A percentile compares a stretch with the other conserved stretches of the same genome.
These are phyloP conservation scores for Plectranthus barbatus DNA, from an alignment of 257 asterid species.

Conservation along the genomic window DNA sequence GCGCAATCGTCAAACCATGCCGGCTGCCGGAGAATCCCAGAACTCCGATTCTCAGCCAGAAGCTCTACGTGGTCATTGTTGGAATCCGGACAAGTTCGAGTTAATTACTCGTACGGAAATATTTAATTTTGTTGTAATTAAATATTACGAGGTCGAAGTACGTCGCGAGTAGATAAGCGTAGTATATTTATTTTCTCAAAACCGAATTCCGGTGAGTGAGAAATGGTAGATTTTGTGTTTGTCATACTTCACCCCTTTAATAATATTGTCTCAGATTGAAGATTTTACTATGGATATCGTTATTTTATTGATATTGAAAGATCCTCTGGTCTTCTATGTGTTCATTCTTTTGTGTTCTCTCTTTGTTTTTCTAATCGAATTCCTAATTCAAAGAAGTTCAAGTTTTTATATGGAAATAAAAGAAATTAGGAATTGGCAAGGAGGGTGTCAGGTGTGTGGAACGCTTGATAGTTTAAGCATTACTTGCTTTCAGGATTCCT, in stretches of 20 bases:
- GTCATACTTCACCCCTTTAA: not conserved
- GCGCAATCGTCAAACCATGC: slow-evolving; percentile 59
- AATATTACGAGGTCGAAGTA: too few species aligned
- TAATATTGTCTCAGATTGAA: not conserved
- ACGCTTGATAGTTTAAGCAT: not conserved
- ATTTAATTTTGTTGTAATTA: too few species aligned
- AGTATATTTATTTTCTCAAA: too few species aligned
- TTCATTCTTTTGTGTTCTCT: not conserved
- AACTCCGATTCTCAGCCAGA: slow-evolving; percentile 66
- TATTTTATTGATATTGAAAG: not conserved
- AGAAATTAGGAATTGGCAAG: not conserved
- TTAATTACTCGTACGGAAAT: too few species aligned
- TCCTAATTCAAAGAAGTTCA: not conserved
- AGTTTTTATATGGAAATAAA: not conserved
- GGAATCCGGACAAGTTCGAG: too few species aligned
- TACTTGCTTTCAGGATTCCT: too few species aligned
- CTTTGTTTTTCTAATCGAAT: not conserved
- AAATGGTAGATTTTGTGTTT: slow-evolving; percentile 2
- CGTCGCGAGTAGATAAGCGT: too few species aligned
- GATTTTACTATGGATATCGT: not conserved
- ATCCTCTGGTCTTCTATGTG: not conserved
- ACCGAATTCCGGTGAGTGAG: too few species aligned
- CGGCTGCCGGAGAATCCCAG: slow-evolving; percentile 29
- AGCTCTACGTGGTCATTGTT: slow-evolving; percentile 59
- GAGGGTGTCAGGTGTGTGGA: not conserved